phyloP scores from a whole-genome alignment of 371 early-diverging fungal species.

The Dinochytrium kinnereticum region DNA sequence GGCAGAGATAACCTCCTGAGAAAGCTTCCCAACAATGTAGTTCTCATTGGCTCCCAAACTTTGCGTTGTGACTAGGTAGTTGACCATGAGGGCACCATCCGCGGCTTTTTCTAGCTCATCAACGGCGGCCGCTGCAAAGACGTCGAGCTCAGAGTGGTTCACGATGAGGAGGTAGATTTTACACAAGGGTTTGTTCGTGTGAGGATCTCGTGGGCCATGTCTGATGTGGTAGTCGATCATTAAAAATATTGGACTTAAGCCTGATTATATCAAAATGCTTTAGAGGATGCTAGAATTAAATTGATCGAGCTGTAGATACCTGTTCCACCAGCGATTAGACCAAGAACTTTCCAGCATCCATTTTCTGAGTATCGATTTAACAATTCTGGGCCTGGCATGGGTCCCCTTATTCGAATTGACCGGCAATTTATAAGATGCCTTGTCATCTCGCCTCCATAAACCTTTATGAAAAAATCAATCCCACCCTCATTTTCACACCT shows the following conservation, averaged over 20 bases:
- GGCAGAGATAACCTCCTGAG: slow-evolving; percentile 25
- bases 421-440: slow-evolving; percentile 19
- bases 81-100: slow-evolving; percentile 29
- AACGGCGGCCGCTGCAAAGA: slow-evolving; percentile 26
- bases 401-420: slow-evolving; percentile 41
- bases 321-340: slow-evolving; percentile 45
- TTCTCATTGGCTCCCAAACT: not conserved
- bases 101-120: slow-evolving; percentile 13
- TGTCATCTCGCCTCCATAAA: slow-evolving; percentile 46
- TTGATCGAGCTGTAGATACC: slow-evolving; percentile 16
- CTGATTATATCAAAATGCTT: slow-evolving; percentile 20
- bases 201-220: slow-evolving; percentile 29
- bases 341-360: slow-evolving; percentile 37
- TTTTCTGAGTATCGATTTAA: slow-evolving; percentile 30
- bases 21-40: slow-evolving; percentile 28
- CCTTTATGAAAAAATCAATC: slow-evolving; percentile 46
- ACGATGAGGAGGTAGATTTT: slow-evolving; percentile 32
- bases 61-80: slow-evolving; percentile 14
- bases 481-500: slow-evolving; percentile 22
- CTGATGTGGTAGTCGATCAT: slow-evolving; percentile 47
- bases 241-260: slow-evolving; percentile 47
- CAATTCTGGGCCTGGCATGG: slow-evolving; percentile 21
- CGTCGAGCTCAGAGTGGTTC: slow-evolving; percentile 20
- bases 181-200: slow-evolving; percentile 26
- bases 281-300: not conserved